Evolutionary conservation across 1,284 basidiomycete species (phyloP), one percentile per base, ranked within the genome.

Genomic region (Phellopilus nigrolimitatus): DNA sequence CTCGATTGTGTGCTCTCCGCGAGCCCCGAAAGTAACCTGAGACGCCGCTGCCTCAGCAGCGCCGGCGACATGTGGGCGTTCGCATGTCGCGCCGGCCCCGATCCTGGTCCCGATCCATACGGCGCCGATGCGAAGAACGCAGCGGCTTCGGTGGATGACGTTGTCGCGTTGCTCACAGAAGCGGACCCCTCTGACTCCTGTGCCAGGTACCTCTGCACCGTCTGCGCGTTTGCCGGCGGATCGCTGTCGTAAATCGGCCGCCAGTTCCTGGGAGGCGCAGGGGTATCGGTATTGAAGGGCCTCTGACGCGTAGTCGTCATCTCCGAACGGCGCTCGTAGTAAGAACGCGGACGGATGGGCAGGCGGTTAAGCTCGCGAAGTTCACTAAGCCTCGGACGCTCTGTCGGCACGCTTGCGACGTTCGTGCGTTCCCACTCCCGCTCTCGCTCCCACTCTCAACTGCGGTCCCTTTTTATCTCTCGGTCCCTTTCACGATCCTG

Each of bases 111-210:
- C n/a, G n/a, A n/a, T n/a, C n/a, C n/a, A n/a, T n/a, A n/a, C n/a
- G n/a, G n/a, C n/a, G n/a, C n/a, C n/a, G 52, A 54, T 22, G 52
- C 52, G 39, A 54, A 54, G 52, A 37, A 54, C 17, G 47, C 52
- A 22, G 52, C 52, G n/a, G 47, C 40, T 17, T 54, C 52, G 10
- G 47, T 44, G 3, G 52, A 54, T n/a, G 44, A 41, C 22, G 38
- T 15, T n/a, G n/a, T n/a, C n/a, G n/a, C n/a, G n/a, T n/a, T n/a
- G n/a, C n/a, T n/a, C n/a, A n/a, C n/a, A n/a, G n/a, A n/a, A n/a
- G n/a, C n/a, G n/a, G n/a, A n/a, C n/a, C n/a, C n/a, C n/a, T n/a
- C n/a, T n/a, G n/a, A n/a, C n/a, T n/a, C n/a, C n/a, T n/a, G n/a
- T n/a, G n/a, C n/a, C n/a, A n/a, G n/a, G n/a, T n/a, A n/a, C n/a